A percentile compares a stretch with the other conserved stretches of the same genome.
Conservation (phyloP, 1,139 yeast genomes). For the Diutina siamensis region DNA sequence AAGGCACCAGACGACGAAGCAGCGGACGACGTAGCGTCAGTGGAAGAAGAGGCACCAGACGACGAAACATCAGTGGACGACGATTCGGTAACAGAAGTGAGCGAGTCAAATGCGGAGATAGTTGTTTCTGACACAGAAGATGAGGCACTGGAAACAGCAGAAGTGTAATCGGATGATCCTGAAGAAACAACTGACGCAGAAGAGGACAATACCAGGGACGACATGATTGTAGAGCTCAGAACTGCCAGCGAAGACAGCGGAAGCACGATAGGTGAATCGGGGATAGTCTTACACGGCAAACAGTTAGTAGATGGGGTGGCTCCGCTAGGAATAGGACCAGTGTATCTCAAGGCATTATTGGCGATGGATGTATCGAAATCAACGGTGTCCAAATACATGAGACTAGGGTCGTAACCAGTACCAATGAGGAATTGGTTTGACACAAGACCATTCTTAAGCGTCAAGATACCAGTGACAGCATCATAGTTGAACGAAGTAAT, state of each 20-base stretch:
- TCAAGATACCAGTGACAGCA: conserved; percentile 15
- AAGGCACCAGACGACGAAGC: neutral
- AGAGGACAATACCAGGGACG: neutral
- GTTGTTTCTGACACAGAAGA: neutral
- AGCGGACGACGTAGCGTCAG: neutral
- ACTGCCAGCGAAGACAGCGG: neutral
- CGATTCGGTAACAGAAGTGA: neutral
- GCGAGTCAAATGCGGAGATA: neutral
- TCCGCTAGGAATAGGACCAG: conserved; percentile 9
- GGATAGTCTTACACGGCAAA: neutral
- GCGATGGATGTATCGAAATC: conserved; percentile 11
- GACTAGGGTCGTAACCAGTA: conserved; percentile 10
- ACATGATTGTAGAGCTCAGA: neutral
- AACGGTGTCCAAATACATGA: conserved; percentile 11
- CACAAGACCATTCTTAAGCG: conserved; percentile 7
- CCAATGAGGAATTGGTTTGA: conserved; percentile 15
- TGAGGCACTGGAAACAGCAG: neutral
- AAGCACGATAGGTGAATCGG: neutral
- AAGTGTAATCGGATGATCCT: neutral
- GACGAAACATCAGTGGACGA: neutral
- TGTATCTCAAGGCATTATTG: conserved; percentile 14
- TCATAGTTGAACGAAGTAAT: conserved; percentile 13
- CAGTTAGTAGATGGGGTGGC: neutral
- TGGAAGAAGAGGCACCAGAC: neutral
- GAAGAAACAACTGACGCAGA: neutral